Base-by-base conservation (phyloP, 345 rosid genomes). In the Gossypioides kirkii region DNA sequence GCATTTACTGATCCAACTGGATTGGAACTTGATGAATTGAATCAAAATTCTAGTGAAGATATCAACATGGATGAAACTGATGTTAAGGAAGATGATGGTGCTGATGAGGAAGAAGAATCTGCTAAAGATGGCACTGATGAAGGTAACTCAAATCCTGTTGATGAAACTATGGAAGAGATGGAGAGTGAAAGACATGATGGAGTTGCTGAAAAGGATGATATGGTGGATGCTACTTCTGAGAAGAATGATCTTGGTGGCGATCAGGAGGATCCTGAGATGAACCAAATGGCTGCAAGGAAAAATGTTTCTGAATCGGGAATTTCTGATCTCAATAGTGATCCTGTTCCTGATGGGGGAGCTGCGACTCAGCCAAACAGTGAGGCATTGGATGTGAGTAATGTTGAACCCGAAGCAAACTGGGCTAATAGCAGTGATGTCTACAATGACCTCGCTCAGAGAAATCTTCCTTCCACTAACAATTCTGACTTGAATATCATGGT, bases 1-100 rank as follows among this genome's bases (percentile, higher is more conserved):
- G 89, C 89, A 63, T 80, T 83, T 80, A 84, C 84, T 49, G 95
- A 87, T 85, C 79, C 91, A 53, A 74, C 84, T 73, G 99, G 86
- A 61, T 50, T 80, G 76, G 82, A 88, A 71, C 85, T 80, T 70
- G 89, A 87, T 45, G 86, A 88, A 76, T 64, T 75, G 26, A 81
- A 85, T 82, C 84, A 76, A 79, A 78, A 59, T 65, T 20, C 77
- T 67, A 87, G 84, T 60, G 88, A 86, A 74, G 90, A 74, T 73
- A 76, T 80, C 74, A 84, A 87, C 73, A 74, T 81, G 77, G 91
- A 86, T 73, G 84, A 77, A 65, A 53, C 59, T 42, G 86, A 84
- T 76, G 61, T 76, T 18, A 78, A 77, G 81, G 91, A 88, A 77
- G 96, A 88, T 75, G 46, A 59, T 16, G 78, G 66, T 73, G 47